phyloP scores from a whole-genome alignment of 176 grass and related monocot species.

The Alloteropsis semialata region DNA sequence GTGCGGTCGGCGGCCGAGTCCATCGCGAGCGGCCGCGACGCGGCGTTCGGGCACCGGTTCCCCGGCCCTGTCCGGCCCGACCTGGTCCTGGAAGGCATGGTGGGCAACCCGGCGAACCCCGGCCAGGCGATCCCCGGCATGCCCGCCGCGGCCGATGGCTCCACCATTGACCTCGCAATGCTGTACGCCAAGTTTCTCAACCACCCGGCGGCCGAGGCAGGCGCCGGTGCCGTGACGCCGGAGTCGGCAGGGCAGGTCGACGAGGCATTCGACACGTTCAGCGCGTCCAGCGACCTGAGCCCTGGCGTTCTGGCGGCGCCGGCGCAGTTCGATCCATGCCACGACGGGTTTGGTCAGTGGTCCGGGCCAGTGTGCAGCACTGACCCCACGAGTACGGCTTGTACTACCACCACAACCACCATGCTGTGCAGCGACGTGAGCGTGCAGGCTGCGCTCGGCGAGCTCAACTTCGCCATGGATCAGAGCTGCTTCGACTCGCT shows the following conservation, averaged over 20 bases:
- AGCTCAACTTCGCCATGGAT: conserved; percentile 54
- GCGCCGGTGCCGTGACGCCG: not conserved
- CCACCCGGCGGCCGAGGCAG: not conserved
- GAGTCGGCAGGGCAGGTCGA: conserved; percentile 33
- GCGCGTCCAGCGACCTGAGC: conserved; percentile 40
- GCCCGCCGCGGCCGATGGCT: conserved; percentile 22
- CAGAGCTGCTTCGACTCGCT: conserved; percentile 53
- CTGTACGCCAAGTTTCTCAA: conserved; percentile 69
- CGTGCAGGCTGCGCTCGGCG: conserved; percentile 37
- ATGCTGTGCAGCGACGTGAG: conserved; percentile 43
- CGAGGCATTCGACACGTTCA: conserved; percentile 49
- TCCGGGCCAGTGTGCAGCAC: conserved; percentile 34
- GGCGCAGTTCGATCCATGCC: conserved; percentile 16
- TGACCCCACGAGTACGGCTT: conserved; percentile 17
- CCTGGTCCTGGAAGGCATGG: conserved; percentile 66
- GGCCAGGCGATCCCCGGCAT: conserved; percentile 6
- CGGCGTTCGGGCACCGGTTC: conserved; percentile 39
- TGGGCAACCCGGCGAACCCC: conserved; percentile 31
- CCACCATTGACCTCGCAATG: conserved; percentile 63
- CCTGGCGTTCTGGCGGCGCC: not conserved
- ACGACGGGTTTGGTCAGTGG: conserved; percentile 48
- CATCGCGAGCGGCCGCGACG: conserved; percentile 5
- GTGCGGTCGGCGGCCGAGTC: conserved; percentile 18
- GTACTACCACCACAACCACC: conserved; percentile 25
- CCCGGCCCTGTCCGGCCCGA: conserved; percentile 58